Conservation (phyloP, 192 early-diverging fungal species). For the Podila horticola region DNA sequence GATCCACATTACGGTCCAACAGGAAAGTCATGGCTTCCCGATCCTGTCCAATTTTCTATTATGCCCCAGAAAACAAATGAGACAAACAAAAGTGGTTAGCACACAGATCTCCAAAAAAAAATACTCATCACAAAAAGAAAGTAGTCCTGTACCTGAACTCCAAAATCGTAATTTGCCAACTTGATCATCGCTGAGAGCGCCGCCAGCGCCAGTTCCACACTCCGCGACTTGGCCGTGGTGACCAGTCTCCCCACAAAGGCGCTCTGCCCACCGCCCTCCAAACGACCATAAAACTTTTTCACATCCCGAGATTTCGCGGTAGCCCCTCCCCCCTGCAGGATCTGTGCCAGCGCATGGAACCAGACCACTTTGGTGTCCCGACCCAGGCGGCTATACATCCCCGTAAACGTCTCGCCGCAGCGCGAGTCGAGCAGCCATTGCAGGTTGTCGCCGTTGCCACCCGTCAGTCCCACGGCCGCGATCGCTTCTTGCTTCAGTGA, state of each 20-base stretch:
- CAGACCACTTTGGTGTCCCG: slow-evolving; percentile 34
- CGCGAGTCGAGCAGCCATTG: slow-evolving; percentile 25
- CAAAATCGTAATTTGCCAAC: slow-evolving; percentile 23
- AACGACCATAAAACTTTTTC: slow-evolving; percentile 2
- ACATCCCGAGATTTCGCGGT: slow-evolving; percentile 4
- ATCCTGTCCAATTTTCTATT: slow-evolving; percentile 25
- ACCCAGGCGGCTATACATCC: neutral
- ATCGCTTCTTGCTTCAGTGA: slow-evolving; percentile 22
- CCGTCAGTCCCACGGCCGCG: slow-evolving; percentile 28
- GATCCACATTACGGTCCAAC: slow-evolving; percentile 21
- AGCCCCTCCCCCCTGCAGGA: slow-evolving; percentile 35
- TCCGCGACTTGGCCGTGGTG: slow-evolving; percentile 32
- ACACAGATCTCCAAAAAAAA: neutral
- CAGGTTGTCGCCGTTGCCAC: slow-evolving; percentile 35
- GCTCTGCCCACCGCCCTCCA: slow-evolving; percentile 29
- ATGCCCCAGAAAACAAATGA: neutral
- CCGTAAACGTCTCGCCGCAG: slow-evolving; percentile 15
- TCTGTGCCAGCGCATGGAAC: slow-evolving; percentile 43
- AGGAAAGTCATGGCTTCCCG: slow-evolving; percentile 28
- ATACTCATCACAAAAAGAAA: neutral
- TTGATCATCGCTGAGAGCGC: slow-evolving; percentile 32
- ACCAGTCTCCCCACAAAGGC: slow-evolving; percentile 20
- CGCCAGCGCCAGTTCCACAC: slow-evolving; percentile 24
- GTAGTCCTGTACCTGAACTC: slow-evolving; percentile 11
- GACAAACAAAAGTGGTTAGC: neutral